phyloP scores from a whole-genome alignment of 345 rosid species.

The Cochlearia excelsa region DNA sequence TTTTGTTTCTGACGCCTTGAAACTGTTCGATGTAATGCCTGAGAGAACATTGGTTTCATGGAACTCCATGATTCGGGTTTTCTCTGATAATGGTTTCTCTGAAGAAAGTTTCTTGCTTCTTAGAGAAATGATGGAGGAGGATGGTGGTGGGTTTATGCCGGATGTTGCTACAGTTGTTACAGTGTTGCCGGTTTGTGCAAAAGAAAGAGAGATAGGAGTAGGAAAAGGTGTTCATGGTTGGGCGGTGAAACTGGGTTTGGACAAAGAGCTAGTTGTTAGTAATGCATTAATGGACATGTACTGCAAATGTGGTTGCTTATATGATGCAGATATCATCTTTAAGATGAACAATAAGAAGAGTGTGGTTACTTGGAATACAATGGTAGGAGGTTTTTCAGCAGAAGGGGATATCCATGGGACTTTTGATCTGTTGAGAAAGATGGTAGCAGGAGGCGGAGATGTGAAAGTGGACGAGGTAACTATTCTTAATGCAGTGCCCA shows the following conservation, averaged over 20 bases:
- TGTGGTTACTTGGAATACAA: constrained; percentile 64
- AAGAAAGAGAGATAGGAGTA: constrained; percentile 39
- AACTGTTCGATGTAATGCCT: constrained; percentile 48
- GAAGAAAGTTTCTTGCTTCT: constrained; percentile 42
- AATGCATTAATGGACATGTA: constrained; percentile 65
- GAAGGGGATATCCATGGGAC: constrained; percentile 39
- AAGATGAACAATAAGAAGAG: constrained; percentile 40
- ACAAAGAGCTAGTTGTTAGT: constrained; percentile 46
- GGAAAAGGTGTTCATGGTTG: constrained; percentile 57
- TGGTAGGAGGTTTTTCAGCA: constrained; percentile 46
- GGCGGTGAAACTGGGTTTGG: constrained; percentile 51
- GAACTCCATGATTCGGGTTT: constrained; percentile 56
- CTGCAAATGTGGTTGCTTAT: constrained; percentile 53
- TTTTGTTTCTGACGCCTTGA: constrained; percentile 40
- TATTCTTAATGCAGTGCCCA: constrained; percentile 48
- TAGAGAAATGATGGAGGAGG: constrained; percentile 41
- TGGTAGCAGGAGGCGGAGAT: constrained; percentile 38
- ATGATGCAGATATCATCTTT: constrained; percentile 47
- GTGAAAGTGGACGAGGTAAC: constrained; percentile 48
- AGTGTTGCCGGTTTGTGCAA: constrained; percentile 51
- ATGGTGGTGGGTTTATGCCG: constrained; percentile 39
- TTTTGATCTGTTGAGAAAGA: constrained; percentile 44
- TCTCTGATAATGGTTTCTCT: constrained; percentile 45
- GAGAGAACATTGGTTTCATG: constrained; percentile 59
- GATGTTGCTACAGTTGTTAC: constrained; percentile 60